phyloP scores from a whole-genome alignment of 2,329 filamentous ascomycete species.

The Trichoderma sp. region DNA sequence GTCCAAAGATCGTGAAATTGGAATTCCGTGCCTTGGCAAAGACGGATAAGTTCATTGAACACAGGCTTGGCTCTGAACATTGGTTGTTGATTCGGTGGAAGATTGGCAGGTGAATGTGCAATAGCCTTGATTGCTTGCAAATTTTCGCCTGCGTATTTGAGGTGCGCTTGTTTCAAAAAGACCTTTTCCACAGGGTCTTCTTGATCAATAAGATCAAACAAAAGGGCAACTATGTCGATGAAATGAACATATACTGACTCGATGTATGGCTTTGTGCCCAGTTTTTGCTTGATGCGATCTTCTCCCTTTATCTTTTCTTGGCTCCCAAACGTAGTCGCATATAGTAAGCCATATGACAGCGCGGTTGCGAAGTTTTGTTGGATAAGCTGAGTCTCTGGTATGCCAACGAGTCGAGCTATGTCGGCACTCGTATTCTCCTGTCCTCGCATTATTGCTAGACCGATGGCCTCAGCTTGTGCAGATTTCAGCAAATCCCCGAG shows the following conservation, averaged over 20 bases:
- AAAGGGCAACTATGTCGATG: conserved; percentile 71
- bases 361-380: conserved; percentile 72
- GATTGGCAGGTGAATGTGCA: conserved; percentile 62
- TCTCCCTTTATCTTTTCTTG: conserved; percentile 58
- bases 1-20: conserved; percentile 71
- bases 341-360: conserved; percentile 80
- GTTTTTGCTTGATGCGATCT: conserved; percentile 63
- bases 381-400: conserved; percentile 59
- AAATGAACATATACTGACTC: conserved; percentile 69
- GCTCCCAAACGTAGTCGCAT: conserved; percentile 40
- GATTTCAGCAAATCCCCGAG: conserved; percentile 69
- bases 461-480: conserved; percentile 75
- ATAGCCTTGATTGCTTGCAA: conserved; percentile 70
- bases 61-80: conserved; percentile 80
- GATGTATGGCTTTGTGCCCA: conserved; percentile 68
- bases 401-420: conserved; percentile 59
- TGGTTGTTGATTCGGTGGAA: conserved; percentile 83
- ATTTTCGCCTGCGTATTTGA: conserved; percentile 61
- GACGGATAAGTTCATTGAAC: conserved; percentile 69
- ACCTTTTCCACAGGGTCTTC: conserved; percentile 72
- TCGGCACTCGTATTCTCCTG: conserved; percentile 63
- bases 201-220: conserved; percentile 77
- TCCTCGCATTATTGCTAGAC: conserved; percentile 79
- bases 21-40: conserved; percentile 73
- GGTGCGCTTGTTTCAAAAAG: conserved; percentile 60